Base-by-base conservation (phyloP, 1,284 basidiomycete genomes). In the Ceratobasidium papillatum region DNA sequence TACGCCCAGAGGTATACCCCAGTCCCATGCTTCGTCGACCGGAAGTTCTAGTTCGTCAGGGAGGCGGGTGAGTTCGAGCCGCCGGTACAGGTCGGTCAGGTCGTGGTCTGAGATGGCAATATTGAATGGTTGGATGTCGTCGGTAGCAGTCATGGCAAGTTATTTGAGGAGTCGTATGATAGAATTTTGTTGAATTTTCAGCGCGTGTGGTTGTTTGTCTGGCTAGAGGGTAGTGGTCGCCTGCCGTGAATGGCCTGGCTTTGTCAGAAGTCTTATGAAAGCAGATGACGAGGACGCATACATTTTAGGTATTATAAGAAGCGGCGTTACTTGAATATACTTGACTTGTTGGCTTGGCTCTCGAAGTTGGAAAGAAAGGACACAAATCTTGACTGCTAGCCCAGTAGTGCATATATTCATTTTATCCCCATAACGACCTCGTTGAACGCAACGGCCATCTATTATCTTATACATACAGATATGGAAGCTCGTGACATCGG, bases 21-120 rank as follows among this genome's bases (percentile, higher is more conserved):
- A 77, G 11, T 74, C 71, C 76, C 76, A 75, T 49, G 62, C 69
- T 62, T 75, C 49, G 32, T 62, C 74, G 27, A 45, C 34, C 3
- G 74, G 74, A 36, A 77, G 74, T 36, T 75, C 38, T n/a, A 75
- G 47, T 22, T 77, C 76, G 25, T 77, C 66, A 5, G 76, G 76
- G 11, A 75, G 65, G 12, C 76, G 61, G 9, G 76, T 76, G n/a
- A 47, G 41, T 22, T 71, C 73, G n/a, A 76, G 62, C 41, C 69
- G 49, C 61, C 43, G 52, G 58, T 56, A 58, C 27, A 76, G 54
- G 51, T 76, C 75, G 4, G 54, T 74, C 19, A 76, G 66, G 14
- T 63, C 34, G 27, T 65, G 56, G 59, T 76, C 75, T 4, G 75
- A 36, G 19, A 76, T 74, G 1, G 74, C 32, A 19, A 76, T 64